These are phyloP conservation scores for Neonectria punicea DNA, from an alignment of 2,329 filamentous ascomycete species.

Conservation along the genomic window DNA sequence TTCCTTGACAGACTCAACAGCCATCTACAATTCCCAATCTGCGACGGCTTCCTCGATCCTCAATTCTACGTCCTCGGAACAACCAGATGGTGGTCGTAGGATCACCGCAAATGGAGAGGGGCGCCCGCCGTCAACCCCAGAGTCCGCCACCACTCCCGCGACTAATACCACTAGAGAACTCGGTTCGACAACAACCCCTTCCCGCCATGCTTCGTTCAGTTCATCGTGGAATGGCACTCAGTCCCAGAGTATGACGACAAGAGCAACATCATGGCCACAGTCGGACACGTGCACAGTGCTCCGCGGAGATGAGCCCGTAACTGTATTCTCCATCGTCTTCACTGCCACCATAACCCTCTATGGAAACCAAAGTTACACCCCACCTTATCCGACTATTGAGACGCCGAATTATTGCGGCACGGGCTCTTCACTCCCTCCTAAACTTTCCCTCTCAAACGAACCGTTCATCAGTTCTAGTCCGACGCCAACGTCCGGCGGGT, in stretches of 20 bases:
- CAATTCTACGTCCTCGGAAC: not conserved
- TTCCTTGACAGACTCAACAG: not conserved
- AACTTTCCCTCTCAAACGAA: not conserved
- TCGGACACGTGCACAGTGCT: conserved; percentile 49
- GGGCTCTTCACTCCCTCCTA: not conserved
- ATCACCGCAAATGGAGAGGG: not conserved
- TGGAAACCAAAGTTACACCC: conserved; percentile 58
- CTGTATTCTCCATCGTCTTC: conserved; percentile 58
- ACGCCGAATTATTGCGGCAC: conserved; percentile 53
- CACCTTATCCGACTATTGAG: conserved; percentile 55
- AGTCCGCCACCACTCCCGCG: not conserved
- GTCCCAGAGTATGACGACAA: conserved; percentile 20
- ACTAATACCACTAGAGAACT: not conserved
- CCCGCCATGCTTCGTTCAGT: conserved; percentile 8
- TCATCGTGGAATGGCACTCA: conserved; percentile 31
- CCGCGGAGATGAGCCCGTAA: conserved; percentile 45
- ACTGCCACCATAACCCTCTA: conserved; percentile 62
- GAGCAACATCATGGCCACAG: conserved; percentile 26
- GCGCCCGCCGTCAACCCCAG: not conserved
- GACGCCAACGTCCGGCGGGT: not conserved
- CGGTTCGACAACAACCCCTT: conserved; percentile 1
- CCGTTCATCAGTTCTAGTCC: conserved; percentile 1
- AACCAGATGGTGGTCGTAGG: not conserved
- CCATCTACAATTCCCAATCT: not conserved
- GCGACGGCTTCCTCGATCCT: not conserved